These are phyloP conservation scores for Salisapilia sapeloensis DNA, from an alignment of 352 stramenopile species.

Conservation along the genomic window DNA sequence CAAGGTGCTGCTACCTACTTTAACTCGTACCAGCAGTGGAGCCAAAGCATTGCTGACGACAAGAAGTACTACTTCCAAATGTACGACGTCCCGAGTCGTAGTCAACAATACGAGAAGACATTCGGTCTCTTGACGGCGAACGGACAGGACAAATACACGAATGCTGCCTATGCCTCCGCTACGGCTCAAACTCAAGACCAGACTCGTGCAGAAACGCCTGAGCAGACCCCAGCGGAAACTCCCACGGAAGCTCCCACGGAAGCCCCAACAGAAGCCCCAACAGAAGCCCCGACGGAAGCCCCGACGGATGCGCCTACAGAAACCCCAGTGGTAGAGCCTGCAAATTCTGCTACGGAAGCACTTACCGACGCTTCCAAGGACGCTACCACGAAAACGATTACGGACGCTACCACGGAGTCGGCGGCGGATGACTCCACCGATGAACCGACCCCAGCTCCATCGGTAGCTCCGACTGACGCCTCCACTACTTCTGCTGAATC, in stretches of 20 bases:
- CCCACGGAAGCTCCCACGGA: not conserved
- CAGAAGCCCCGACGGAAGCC: constrained; percentile 1
- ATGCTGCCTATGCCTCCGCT: constrained; percentile 4
- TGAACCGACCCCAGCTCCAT: constrained; percentile 2
- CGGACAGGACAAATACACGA: constrained; percentile 29
- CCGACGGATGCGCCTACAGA: constrained; percentile 1
- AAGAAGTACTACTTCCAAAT: constrained; percentile 69
- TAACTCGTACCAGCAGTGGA: constrained; percentile 40
- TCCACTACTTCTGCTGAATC: constrained; percentile 3
- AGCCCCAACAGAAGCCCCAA: constrained; percentile 4
- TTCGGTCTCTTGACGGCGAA: constrained; percentile 30
- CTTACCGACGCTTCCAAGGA: constrained; percentile 2
- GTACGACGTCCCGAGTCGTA: constrained; percentile 37
- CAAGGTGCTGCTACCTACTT: constrained; percentile 26
- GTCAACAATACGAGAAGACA: constrained; percentile 18
- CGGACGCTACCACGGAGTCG: not conserved
- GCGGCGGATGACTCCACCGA: constrained; percentile 5
- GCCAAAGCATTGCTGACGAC: constrained; percentile 14
- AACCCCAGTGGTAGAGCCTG: not conserved
- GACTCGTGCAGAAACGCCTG: too few relatives aligned
- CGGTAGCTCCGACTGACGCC: constrained; percentile 3
- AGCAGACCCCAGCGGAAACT: not conserved
- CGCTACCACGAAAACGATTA: constrained; percentile 4
- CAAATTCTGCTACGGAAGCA: constrained; percentile 5
- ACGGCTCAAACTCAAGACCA: too few relatives aligned